Evolutionary conservation across 129 eudicot genomes (phyloP).

Genomic region (Daucus carota): DNA sequence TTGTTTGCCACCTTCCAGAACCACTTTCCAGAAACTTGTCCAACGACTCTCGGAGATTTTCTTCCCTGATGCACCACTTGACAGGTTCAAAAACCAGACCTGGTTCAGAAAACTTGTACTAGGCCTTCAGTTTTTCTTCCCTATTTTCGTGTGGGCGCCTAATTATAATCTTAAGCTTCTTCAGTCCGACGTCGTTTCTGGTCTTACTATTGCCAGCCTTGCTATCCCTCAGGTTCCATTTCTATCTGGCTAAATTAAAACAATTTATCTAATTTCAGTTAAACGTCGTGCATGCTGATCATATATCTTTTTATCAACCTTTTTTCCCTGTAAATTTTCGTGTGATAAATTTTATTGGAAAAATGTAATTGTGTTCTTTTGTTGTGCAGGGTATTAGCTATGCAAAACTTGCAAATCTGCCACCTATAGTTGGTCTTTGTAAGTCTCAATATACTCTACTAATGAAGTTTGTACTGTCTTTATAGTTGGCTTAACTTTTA

Average conservation of each 20-base stretch:
- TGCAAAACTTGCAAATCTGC: constrained; percentile 97
- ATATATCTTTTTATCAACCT: not conserved
- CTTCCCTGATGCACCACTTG: constrained; percentile 95
- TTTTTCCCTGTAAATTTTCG: not conserved
- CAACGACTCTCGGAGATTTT: constrained; percentile 65
- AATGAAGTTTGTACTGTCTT: not conserved
- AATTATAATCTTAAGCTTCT: constrained; percentile 53
- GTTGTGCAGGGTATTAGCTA: constrained; percentile 84
- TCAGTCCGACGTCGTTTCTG: constrained; percentile 78
- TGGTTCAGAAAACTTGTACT: constrained; percentile 40
- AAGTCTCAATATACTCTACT: constrained; percentile 25
- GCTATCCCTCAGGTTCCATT: constrained; percentile 86
- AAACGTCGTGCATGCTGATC: not conserved
- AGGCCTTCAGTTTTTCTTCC: constrained; percentile 80
- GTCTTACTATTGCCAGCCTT: constrained; percentile 96
- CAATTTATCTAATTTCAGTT: too few species aligned
- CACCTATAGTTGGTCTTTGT: constrained; percentile 94
- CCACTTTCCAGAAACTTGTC: constrained; percentile 50
- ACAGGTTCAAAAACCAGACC: constrained; percentile 72
- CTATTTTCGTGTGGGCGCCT: constrained; percentile 90
- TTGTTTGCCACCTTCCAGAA: constrained; percentile 55
- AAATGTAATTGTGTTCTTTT: constrained; percentile 2
- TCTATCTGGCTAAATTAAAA: not conserved
- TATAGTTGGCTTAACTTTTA: not conserved
- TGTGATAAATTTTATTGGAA: not conserved